Evolutionary conservation across 2,329 filamentous ascomycete species (phyloP), one percentile per base, ranked within the genome.

Genomic region (Phyllosticta citrichinensis): DNA sequence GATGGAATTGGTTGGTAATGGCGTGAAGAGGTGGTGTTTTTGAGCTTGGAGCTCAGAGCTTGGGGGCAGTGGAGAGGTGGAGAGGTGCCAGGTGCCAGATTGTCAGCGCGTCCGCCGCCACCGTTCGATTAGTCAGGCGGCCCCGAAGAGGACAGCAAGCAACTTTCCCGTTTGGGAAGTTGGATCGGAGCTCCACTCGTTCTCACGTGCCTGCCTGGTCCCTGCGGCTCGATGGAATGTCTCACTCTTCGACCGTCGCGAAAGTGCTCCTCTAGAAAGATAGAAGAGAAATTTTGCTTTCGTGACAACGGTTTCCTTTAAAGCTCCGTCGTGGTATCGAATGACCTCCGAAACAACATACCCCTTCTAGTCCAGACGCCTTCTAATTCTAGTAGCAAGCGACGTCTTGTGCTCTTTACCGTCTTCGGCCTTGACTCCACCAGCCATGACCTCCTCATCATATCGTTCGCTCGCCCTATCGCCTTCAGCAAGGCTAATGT

Each of bases 401-500:
- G 40, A 47, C 14, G 40, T 47, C 40, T 47, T 47, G 6, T 47
- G 40, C 40, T 47, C 40, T n/a, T 47, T n/a, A n/a, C 40, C 40
- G 40, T 47, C 40, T 19, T 47, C 40, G 2, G 40, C 51, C 52
- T 55, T 58, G 19, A 33, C 27, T 2, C 57, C 57, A 2, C 57
- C 63, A 24, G 56, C 51, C 27, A 54, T 62, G 27, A 58, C 55
- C 53, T 63, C 58, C 40, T 55, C 62, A 6, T 58, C 62, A 17
- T 56, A 55, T n/a, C 54, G 53, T 2, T 61, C 56, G 2, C 58
- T 52, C 27, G 30, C 25, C 25, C 65, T 63, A 24, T 61, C 55
- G 19, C 65, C 70, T 63, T 73, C 69, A 9, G 68, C 71, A 53
- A 74, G 61, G 33, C 67, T 69, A 6, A 68, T 59, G 35, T 71